Evolutionary conservation across 2,329 filamentous ascomycete genomes (phyloP).

Genomic region (Claviceps sp.): DNA sequence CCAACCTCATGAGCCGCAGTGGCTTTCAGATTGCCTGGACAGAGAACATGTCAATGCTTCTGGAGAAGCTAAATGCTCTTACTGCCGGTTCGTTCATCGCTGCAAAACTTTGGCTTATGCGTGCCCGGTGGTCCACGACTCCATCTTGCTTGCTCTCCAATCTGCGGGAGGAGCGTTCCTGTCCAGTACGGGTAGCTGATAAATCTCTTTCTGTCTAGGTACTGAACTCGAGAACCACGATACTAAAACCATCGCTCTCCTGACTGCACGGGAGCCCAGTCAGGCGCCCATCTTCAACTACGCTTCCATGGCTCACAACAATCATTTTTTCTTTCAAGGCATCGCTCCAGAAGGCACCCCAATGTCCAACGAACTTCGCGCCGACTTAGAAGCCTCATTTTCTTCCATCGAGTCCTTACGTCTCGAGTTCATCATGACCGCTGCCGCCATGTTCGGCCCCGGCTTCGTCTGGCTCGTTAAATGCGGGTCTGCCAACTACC

Average conservation of each 20-base stretch:
- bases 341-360: conserved; percentile 27
- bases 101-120: background rate
- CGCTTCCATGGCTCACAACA: conserved; percentile 94
- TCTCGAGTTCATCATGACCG: conserved; percentile 66
- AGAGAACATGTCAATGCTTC: conserved; percentile 62
- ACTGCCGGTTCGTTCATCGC: conserved; percentile 47
- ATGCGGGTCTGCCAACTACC: conserved; percentile 33
- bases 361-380: conserved; percentile 43
- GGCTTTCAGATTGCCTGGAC: conserved; percentile 70
- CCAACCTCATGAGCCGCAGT: conserved; percentile 54
- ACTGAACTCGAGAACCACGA: conserved; percentile 48
- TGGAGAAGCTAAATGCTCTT: conserved; percentile 63
- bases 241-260: conserved; percentile 55
- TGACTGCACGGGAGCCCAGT: conserved; percentile 64
- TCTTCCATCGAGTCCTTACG: conserved; percentile 72
- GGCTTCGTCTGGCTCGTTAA: conserved; percentile 94
- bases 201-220: conserved; percentile 28
- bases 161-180: background rate
- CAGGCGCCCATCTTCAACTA: conserved; percentile 82
- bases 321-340: conserved; percentile 63
- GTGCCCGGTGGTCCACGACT: background rate
- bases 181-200: background rate
- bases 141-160: background rate
- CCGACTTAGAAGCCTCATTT: conserved; percentile 56
- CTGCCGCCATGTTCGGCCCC: conserved; percentile 85